These are phyloP conservation scores for Dittrichia graveolens DNA, from an alignment of 129 eudicot genomes.

Conservation along the genomic window DNA sequence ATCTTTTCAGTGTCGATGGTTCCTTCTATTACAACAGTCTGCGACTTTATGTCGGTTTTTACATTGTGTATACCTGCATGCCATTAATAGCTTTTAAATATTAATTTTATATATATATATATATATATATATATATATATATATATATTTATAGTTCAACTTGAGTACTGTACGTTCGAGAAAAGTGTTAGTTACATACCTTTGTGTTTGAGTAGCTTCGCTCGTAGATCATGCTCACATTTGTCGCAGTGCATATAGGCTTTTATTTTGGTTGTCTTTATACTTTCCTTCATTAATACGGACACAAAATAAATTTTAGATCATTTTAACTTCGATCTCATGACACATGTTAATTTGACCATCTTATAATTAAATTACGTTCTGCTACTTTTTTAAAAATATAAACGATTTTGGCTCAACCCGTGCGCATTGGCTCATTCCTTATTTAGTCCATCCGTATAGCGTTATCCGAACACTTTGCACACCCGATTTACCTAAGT, in stretches of 20 bases:
- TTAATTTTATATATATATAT: too few relatives aligned
- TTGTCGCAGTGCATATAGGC: constrained; percentile 73
- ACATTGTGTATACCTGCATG: constrained; percentile 74
- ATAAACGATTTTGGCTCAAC: not conserved
- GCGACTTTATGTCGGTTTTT: constrained; percentile 74
- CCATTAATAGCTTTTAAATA: too few relatives aligned
- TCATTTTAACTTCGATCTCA: not conserved
- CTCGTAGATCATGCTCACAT: constrained; percentile 67
- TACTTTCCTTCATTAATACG: constrained; percentile 59
- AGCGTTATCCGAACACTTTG: too few relatives aligned
- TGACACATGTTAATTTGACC: not conserved
- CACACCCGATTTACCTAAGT: too few relatives aligned
- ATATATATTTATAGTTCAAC: too few relatives aligned
- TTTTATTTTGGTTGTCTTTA: constrained; percentile 60
- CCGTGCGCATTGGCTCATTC: not conserved
- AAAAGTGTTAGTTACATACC: constrained; percentile 40
- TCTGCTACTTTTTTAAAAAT: not conserved
- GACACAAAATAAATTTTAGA: not conserved
- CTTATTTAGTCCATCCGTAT: too few relatives aligned
- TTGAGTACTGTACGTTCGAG: not conserved
- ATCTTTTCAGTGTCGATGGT: constrained; percentile 69
- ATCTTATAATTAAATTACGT: not conserved
- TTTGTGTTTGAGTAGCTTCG: constrained; percentile 69
- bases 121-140: too few relatives aligned
- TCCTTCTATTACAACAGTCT: constrained; percentile 74